These are phyloP conservation scores for Pulicaria dysenterica DNA, from an alignment of 129 eudicot genomes.

Conservation along the genomic window DNA sequence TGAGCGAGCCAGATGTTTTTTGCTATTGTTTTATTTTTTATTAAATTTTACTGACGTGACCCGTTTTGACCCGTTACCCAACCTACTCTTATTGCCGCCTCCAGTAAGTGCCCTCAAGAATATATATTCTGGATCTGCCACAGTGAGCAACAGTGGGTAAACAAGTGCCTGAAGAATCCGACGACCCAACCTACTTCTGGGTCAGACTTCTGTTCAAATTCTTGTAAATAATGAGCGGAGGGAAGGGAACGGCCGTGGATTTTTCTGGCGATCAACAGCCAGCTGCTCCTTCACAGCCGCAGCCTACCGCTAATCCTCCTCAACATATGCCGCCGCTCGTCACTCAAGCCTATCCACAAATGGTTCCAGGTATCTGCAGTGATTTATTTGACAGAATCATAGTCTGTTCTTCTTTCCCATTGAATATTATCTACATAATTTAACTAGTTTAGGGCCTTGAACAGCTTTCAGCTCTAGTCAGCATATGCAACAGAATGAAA, in stretches of 20 bases:
- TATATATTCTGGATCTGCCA: too few relatives aligned
- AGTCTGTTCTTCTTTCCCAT: background rate
- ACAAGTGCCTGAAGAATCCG: constrained; percentile 3
- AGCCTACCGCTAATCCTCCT: constrained; percentile 3
- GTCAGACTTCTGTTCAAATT: constrained; percentile 3
- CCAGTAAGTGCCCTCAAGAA: too few relatives aligned
- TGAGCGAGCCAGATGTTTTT: too few relatives aligned
- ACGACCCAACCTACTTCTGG: background rate
- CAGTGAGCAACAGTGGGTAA: background rate
- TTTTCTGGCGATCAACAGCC: constrained; percentile 25
- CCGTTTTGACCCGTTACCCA: too few relatives aligned
- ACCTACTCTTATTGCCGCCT: too few relatives aligned
- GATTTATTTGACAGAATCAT: background rate
- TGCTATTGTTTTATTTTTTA: too few relatives aligned
- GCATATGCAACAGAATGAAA: background rate
- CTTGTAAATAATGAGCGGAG: constrained; percentile 10
- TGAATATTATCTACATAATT: background rate
- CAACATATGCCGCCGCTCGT: background rate
- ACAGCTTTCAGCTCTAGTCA: background rate
- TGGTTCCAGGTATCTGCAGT: constrained; percentile 23
- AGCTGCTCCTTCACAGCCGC: constrained; percentile 19
- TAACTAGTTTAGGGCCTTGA: constrained; percentile 7
- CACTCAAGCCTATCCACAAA: constrained; percentile 12
- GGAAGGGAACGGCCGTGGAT: constrained; percentile 9
- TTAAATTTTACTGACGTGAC: too few relatives aligned